Evolutionary conservation across 179 eudicot species (phyloP).

Genomic region (Gypsophila paniculata): DNA sequence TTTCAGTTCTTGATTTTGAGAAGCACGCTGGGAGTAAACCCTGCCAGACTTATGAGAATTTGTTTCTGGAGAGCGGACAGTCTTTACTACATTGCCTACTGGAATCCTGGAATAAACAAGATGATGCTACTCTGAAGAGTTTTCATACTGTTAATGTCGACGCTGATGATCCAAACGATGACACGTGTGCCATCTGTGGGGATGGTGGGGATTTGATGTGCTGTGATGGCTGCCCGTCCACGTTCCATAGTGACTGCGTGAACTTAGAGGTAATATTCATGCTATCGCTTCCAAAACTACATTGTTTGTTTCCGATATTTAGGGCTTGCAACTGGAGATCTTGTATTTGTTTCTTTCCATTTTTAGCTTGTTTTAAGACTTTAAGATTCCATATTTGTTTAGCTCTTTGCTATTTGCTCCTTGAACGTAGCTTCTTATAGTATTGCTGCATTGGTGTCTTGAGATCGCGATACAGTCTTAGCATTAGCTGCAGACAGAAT

Average conservation of each 20-base stretch:
- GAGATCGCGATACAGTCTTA: neutral
- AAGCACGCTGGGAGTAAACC: conserved; percentile 57
- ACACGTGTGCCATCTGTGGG: conserved; percentile 86
- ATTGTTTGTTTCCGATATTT: no score
- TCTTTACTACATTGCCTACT: conserved; percentile 56
- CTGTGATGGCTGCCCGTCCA: conserved; percentile 93
- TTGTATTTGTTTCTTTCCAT: neutral
- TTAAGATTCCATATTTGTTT: neutral
- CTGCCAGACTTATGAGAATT: conserved; percentile 41
- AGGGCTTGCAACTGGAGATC: neutral
- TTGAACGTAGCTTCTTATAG: no score
- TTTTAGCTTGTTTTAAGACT: neutral
- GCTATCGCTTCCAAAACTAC: conserved; percentile 15
- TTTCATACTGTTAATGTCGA: conserved; percentile 55
- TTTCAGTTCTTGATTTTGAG: conserved; percentile 53
- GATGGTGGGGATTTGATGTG: conserved; percentile 97
- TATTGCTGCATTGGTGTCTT: neutral
- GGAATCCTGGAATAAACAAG: conserved; percentile 69
- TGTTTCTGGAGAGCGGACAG: conserved; percentile 56
- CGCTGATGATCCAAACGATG: conserved; percentile 85
- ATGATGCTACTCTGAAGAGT: conserved; percentile 36
- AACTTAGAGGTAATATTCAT: conserved; percentile 51
- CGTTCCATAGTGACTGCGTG: conserved; percentile 80
- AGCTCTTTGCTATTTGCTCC: neutral
- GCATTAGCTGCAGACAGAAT: neutral